Evolutionary conservation across 2,329 filamentous ascomycete species (phyloP).

Genomic region (Pyricularia pennisetigena): DNA sequence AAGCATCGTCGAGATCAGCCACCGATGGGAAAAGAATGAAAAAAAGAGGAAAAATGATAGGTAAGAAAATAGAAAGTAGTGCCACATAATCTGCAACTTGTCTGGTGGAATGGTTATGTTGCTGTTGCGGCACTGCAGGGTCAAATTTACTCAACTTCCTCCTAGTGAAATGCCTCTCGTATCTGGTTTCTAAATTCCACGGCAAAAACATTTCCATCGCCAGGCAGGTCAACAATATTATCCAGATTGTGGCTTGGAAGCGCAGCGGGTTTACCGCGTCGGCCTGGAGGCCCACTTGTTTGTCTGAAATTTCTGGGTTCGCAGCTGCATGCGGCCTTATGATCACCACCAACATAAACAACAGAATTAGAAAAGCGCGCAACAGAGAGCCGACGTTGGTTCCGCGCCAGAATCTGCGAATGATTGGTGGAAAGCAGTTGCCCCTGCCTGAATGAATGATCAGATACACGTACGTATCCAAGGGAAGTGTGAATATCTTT

Average conservation of each 20-base stretch:
- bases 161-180: constrained; percentile 94
- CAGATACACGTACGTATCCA: constrained; percentile 65
- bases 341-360: constrained; percentile 54
- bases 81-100: no score
- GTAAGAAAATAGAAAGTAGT: no score
- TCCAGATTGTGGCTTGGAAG: constrained; percentile 56
- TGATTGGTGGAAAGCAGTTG: constrained; percentile 40
- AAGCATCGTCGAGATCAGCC: no score
- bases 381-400: constrained; percentile 75
- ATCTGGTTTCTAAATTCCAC: constrained; percentile 75
- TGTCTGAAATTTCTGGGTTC: constrained; percentile 31
- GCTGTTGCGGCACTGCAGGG: neutral
- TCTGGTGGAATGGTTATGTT: neutral
- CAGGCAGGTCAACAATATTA: constrained; percentile 32
- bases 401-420: constrained; percentile 65
- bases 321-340: constrained; percentile 54
- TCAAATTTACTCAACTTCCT: constrained; percentile 93
- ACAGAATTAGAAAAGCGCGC: constrained; percentile 67
- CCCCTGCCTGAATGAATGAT: constrained; percentile 15
- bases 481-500: constrained; percentile 54
- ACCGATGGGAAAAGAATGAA: no score
- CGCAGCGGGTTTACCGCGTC: constrained; percentile 33
- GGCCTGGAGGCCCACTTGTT: constrained; percentile 15
- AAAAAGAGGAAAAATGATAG: no score
- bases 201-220: constrained; percentile 52